These are phyloP conservation scores for Euphorbia schlechtendalii DNA, from an alignment of 441 rosid species.

Conservation along the genomic window DNA sequence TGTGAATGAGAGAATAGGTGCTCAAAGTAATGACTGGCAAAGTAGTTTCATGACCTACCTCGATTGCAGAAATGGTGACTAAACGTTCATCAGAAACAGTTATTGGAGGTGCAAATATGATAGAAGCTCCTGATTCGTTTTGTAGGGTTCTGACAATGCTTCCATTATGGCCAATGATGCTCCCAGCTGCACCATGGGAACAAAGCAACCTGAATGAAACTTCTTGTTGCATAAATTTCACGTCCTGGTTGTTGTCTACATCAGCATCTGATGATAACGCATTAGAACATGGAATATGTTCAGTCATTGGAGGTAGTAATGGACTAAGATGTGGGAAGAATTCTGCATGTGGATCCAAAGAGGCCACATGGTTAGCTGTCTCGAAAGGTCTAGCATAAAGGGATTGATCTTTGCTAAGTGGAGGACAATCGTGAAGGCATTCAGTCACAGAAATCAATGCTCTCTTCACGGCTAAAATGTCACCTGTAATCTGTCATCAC, in stretches of 20 bases:
- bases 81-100: slow-evolving; percentile 34
- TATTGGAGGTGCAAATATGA: slow-evolving; percentile 31
- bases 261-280: slow-evolving; percentile 21
- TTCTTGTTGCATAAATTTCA: slow-evolving; percentile 18
- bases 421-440: slow-evolving; percentile 35
- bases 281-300: slow-evolving; percentile 15
- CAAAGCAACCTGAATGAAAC: slow-evolving; percentile 51
- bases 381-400: slow-evolving; percentile 25
- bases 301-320: slow-evolving; percentile 21
- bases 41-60: slow-evolving; percentile 37
- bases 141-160: slow-evolving; percentile 45
- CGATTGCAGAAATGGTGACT: slow-evolving; percentile 52
- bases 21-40: not conserved
- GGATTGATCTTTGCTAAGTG: slow-evolving; percentile 22
- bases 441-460: slow-evolving; percentile 45
- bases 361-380: slow-evolving; percentile 17
- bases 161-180: slow-evolving; percentile 59
- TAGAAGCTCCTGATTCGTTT: slow-evolving; percentile 55
- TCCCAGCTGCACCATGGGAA: slow-evolving; percentile 42
- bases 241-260: slow-evolving; percentile 16
- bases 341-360: slow-evolving; percentile 38
- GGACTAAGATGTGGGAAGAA: slow-evolving; percentile 47
- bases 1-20: not conserved
- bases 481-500: slow-evolving; percentile 46
- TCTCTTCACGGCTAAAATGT: slow-evolving; percentile 49